Base-by-base conservation (phyloP, 257 asterid species). In the Vinca minor region DNA sequence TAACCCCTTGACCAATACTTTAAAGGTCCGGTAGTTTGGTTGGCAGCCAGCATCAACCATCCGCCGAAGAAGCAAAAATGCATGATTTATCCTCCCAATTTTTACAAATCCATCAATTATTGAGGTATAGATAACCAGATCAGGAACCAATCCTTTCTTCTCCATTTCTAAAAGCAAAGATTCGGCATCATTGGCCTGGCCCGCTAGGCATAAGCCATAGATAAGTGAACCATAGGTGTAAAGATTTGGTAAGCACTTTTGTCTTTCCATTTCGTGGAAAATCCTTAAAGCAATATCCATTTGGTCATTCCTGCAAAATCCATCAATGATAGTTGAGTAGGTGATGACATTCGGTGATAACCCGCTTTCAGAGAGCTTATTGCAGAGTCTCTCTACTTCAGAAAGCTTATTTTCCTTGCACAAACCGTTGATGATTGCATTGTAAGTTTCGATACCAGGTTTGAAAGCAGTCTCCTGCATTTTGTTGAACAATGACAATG, bases 151-250 rank as follows among this genome's bases (percentile, higher is more conserved):
- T 29, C 83, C 85, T 75, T 74, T 81, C 47, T 54, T 47, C 64
- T 60, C 66, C 95, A 91, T 85, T 73, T 86, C 96, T 59, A 71
- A 71, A 46, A 91, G 84, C 69, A 91, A 69, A 54, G 25, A 48
- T 68, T 85, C 83, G 49, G 95, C 98, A 39, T 82, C 83, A 59
- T 75, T 81, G 67, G 74, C 79, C 74, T 79, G 82, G 57, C 86
- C 90, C 73, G 79, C 94, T 47, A 71, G 77, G 81, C 96, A 88
- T 67, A 83, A 75, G 44, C 98, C 98, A 44, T 86, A 35, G 68
- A 91, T 83, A 57, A 91, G 81, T 38, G 92, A 79, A 77, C 93
- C 77, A 59, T 91, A 88, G 32, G 98, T 86, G 73, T 83, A 79
- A 78, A 79, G 62, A 74, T 91, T 88, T 31, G 98, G 95, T n/a